phyloP scores from a whole-genome alignment of 805 yeast species.

The Lipomyces yamanashiensis region DNA sequence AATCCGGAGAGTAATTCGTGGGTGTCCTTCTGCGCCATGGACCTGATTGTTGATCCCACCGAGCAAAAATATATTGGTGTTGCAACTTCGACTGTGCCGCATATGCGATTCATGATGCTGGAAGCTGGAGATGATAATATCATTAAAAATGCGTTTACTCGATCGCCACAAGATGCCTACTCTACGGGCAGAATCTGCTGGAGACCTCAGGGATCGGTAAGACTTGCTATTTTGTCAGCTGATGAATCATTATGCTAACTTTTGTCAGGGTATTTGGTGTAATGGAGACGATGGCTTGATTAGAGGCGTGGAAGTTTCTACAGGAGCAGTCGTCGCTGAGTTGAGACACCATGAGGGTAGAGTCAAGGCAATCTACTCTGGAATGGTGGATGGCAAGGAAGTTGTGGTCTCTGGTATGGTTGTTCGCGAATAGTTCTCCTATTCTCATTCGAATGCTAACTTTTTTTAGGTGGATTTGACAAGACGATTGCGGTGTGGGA shows the following conservation, averaged over 20 bases:
- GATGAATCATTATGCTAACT: neutral
- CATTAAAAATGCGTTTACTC: slow-evolving; percentile 52
- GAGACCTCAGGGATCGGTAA: slow-evolving; percentile 46
- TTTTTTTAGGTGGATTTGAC: slow-evolving; percentile 51
- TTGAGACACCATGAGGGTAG: slow-evolving; percentile 52
- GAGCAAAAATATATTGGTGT: slow-evolving; percentile 51
- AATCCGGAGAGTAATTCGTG: slow-evolving; percentile 35
- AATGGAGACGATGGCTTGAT: slow-evolving; percentile 70
- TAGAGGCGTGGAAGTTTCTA: slow-evolving; percentile 60
- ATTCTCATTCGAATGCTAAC: neutral
- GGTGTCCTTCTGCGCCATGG: slow-evolving; percentile 39
- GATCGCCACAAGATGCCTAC: slow-evolving; percentile 72
- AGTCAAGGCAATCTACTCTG: slow-evolving; percentile 52
- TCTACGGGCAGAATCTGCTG: slow-evolving; percentile 57
- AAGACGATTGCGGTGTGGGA: slow-evolving; percentile 47
- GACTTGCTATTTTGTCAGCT: neutral
- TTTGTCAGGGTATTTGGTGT: slow-evolving; percentile 61
- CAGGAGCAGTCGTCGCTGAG: slow-evolving; percentile 47
- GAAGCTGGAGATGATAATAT: slow-evolving; percentile 43
- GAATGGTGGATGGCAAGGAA: slow-evolving; percentile 45
- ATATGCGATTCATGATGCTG: slow-evolving; percentile 66
- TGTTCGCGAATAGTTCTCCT: neutral
- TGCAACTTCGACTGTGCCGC: slow-evolving; percentile 80
- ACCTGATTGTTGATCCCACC: slow-evolving; percentile 29
- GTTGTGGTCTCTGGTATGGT: slow-evolving; percentile 50